phyloP scores from a whole-genome alignment of 345 rosid species.

The Euclidium syriacum region DNA sequence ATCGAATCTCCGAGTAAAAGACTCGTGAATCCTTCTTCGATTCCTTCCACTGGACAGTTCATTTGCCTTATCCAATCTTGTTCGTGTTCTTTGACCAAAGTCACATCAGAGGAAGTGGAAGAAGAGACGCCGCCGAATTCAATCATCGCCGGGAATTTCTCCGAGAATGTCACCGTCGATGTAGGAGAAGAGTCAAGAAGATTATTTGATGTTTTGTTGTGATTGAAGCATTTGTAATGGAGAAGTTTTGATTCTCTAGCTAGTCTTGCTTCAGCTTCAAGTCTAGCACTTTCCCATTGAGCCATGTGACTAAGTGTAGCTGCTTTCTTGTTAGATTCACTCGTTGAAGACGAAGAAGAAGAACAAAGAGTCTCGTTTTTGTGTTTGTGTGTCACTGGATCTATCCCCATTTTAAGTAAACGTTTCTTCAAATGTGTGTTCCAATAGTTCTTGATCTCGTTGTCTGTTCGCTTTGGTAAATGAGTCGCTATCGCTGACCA shows the following conservation, averaged over 20 bases:
- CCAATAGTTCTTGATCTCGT: slow-evolving; percentile 81
- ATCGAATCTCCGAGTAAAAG: slow-evolving; percentile 55
- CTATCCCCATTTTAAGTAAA: slow-evolving; percentile 62
- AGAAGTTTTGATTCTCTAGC: slow-evolving; percentile 43
- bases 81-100: slow-evolving; percentile 48
- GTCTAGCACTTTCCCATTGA: slow-evolving; percentile 55
- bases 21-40: slow-evolving; percentile 78
- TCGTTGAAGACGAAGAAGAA: slow-evolving; percentile 34
- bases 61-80: slow-evolving; percentile 50
- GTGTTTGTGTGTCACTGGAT: slow-evolving; percentile 36
- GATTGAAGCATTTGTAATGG: slow-evolving; percentile 24
- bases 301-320: slow-evolving; percentile 48
- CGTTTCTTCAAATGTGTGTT: slow-evolving; percentile 75
- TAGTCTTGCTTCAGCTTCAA: slow-evolving; percentile 50
- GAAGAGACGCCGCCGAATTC: slow-evolving; percentile 50
- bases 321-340: slow-evolving; percentile 63
- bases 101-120: slow-evolving; percentile 48
- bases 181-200: too few species aligned
- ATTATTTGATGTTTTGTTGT: slow-evolving; percentile 13
- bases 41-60: slow-evolving; percentile 16
- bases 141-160: slow-evolving; percentile 37
- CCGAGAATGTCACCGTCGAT: slow-evolving; percentile 73
- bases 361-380: slow-evolving; percentile 44
- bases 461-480: slow-evolving; percentile 66
- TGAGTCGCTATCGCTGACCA: slow-evolving; percentile 90